Conservation (phyloP, 139 green algal genomes). For the Raphidocelis subcapitata region DNA sequence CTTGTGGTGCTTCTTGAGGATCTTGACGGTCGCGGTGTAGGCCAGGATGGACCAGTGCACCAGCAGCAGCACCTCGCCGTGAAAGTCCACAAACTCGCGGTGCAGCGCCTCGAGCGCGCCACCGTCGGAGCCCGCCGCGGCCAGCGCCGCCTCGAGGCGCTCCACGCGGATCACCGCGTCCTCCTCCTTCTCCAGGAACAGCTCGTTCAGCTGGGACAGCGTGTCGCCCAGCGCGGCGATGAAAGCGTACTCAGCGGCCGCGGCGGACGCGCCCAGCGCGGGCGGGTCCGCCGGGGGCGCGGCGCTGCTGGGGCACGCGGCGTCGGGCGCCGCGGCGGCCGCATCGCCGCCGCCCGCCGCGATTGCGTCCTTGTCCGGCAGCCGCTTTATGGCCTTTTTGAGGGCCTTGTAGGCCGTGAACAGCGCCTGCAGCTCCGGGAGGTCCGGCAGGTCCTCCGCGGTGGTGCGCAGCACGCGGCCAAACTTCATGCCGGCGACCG, state of each 20-base stretch:
- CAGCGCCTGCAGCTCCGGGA: constrained; percentile 65
- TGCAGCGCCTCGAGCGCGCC: constrained; percentile 29
- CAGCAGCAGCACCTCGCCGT: constrained; percentile 80
- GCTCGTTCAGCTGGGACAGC: constrained; percentile 69
- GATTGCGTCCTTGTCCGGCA: constrained; percentile 28
- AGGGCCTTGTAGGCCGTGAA: constrained; percentile 74
- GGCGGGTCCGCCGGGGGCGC: constrained; percentile 2
- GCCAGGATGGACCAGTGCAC: constrained; percentile 80
- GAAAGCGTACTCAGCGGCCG: constrained; percentile 47
- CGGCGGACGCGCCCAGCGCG: constrained; percentile 19
- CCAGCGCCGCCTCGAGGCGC: constrained; percentile 29
- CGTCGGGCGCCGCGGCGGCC: constrained; percentile 37
- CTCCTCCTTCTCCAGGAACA: constrained; percentile 79
- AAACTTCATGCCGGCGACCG: constrained; percentile 77
- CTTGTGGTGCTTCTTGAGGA: constrained; percentile 93
- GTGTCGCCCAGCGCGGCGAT: constrained; percentile 44
- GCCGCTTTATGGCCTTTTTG: constrained; percentile 52
- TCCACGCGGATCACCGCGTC: constrained; percentile 60
- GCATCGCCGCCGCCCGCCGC: constrained; percentile 37
- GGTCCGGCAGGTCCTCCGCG: constrained; percentile 22
- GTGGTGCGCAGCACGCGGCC: constrained; percentile 58
- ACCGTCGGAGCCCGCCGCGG: not conserved
- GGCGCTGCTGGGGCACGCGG: constrained; percentile 42
- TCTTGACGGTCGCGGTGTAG: constrained; percentile 81
- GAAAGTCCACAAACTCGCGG: constrained; percentile 69